Evolutionary conservation across 2,329 filamentous ascomycete species (phyloP), one percentile per base, ranked within the genome.

Genomic region (Daldinia sp.): DNA sequence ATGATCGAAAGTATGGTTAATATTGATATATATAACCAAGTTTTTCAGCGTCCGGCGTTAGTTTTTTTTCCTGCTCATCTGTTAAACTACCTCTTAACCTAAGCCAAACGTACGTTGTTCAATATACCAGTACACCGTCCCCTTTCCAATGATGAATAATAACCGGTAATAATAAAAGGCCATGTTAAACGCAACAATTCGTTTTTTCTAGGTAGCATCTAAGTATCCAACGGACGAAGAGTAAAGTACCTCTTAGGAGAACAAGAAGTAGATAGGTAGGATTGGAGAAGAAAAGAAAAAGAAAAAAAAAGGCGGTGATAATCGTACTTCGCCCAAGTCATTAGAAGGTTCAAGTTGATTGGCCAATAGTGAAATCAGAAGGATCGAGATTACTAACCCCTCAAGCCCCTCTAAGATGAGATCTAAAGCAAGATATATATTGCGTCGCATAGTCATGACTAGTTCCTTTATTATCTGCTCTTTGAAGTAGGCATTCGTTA

Each of bases 341-440:
- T 57, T 44, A 26, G 39, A 33, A 10, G 39, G 30, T 15, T 20
- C 13, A 28, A 44, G 37, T 44, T 57, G 39, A 57, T 57, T 57
- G 54, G 54, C 39, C n/a, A 23, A 44, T 41, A 30, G 37, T 23
- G 9, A 57, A 57, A 44, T 15, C n/a, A 44, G 33, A n/a, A 30
- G 39, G 26, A 57, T 30, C 12, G 23, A 15, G 54, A 42, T 57
- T 44, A 30, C 12, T 57, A 42, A 57, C 54, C 26, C 39, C 54
- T 57, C 39, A 6, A 42, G 44, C 54, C 26, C 39, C 54, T 57
- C 39, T 9, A 30, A 57, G 37, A 6, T 28, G 33, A 54, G 26
- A 51, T 51, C 26, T 33, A 51, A 51, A 15, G 26, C 30, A 26
- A 50, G 46, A 46, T 46, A 46, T 46, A 46, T 46, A 46, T 46